Base-by-base conservation (phyloP, 345 rosid genomes). In the Jatropha curcas region DNA sequence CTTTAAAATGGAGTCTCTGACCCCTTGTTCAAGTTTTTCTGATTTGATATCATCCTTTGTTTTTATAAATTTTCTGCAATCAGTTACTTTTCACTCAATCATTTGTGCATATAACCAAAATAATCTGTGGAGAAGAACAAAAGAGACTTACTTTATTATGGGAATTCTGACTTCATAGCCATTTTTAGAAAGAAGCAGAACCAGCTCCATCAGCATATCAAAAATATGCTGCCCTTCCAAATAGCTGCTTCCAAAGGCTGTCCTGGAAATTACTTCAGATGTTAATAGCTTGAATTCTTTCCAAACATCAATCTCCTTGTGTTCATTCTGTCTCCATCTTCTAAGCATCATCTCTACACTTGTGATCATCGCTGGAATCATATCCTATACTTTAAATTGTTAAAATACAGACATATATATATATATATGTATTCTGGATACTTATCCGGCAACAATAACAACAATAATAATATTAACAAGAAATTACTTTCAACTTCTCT, bases 171-270 rank as follows among this genome's bases (percentile, higher is more conserved):
- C 17, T 41, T 67, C 74, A 33, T 39, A 55, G 3, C 2, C 1
- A 28, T 67, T 84, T 59, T 35, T 79, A 41, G 30, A 0, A 3
- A 51, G 16, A 19, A 87, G 33, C 9, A 17, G 1, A 14, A 27
- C 7, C 58, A 85, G 4, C 71, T 56, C 70, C 51, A 24, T 67
- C 48, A 85, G 25, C 84, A 67, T 78, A 10, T 74, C 71, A 28
- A 87, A 85, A 33, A 82, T 82, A 3, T 63, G 34, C 70, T 85
- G 37, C 17, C 86, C 85, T 70, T 85, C 85, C 50, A 67, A 0
- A 20, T 83, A 84, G 45, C 78, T 83, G 53, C 85, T 82, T 24
- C 86, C 91, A 46, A 85, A 87, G 11, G 87, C 86, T 20, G 86
- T 82, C 70, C 84, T 79, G 5, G 87, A 82, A 56, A 85, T 85